Base-by-base conservation (phyloP, 805 yeast species). In the Kodamaea nitidulidarum region DNA sequence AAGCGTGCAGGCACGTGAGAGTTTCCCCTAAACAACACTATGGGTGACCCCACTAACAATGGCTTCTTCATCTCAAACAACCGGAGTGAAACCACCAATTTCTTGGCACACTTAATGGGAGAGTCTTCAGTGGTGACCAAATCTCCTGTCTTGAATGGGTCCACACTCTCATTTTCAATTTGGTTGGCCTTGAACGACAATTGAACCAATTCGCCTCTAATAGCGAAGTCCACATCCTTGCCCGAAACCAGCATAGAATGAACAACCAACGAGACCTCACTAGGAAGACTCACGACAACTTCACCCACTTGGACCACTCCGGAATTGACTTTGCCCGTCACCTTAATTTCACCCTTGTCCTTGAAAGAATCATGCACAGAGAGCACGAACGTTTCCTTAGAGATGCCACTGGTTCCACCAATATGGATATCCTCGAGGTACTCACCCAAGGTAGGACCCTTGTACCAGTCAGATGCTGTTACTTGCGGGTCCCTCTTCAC, bases 291-390 rank as follows among this genome's bases (percentile, higher is more conserved):
- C 2, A 70, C 55, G 6, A 84, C 65, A 0, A 81, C 68, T 52
- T 87, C 88, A 16, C 90, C 93, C 1, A 76, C 72, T 58, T 84
- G 87, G 25, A 86, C 67, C 4, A 68, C 56, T 2, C 96, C 96
- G 10, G 80, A 64, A 36, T 76, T 73, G 1, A 86, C 68, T 40
- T 87, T 71, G 2, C 95, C 96, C 22, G 72, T 60, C 7, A 85
- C 61, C 1, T 70, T 61, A 20, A 82, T 61, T 44, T 76, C 75
- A 27, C 65, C 65, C 8, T 74, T 65, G 28, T 56, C 59, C 11
- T 76, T 72, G 45, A 64, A 69, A 0, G 81, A 73, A 49, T 88
- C 95, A 41, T 79, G 71, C 3, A 84, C 72, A 1, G 83, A 72
- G 54, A 87, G 66, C 8, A 76, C 61, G 45, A 87, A 77, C 9